A percentile compares a stretch with the other conserved stretches of the same genome.
phyloP scores from a whole-genome alignment of 2,329 filamentous ascomycete species.

The Monosporascus sp. region DNA sequence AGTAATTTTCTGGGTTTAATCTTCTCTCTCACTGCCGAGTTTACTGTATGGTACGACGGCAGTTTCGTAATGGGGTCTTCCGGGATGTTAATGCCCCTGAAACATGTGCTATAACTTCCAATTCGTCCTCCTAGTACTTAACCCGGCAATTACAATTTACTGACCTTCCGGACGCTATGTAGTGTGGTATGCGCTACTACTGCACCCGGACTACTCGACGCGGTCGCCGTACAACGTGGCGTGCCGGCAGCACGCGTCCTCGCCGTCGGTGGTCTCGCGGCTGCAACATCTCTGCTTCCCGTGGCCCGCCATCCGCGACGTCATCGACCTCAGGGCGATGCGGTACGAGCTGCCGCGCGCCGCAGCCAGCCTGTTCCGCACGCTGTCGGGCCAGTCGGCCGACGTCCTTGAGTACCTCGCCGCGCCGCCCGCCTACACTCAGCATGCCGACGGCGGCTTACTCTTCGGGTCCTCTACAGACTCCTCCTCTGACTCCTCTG shows the following conservation, averaged over 20 bases:
- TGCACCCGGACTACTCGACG: background rate
- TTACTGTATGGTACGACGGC: no score
- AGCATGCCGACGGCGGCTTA: background rate
- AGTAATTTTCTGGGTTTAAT: no score
- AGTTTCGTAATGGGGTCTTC: no score
- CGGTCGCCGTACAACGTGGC: no score
- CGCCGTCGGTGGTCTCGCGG: conserved; percentile 1
- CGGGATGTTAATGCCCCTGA: no score
- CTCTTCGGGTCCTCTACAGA: background rate
- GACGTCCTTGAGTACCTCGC: conserved; percentile 3
- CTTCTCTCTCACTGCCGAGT: no score
- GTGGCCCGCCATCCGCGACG: conserved; percentile 5
- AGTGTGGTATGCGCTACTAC: background rate
- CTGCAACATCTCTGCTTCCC: conserved; percentile 5
- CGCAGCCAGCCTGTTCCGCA: conserved; percentile 3
- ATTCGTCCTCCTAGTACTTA: no score
- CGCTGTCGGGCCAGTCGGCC: conserved; percentile 1
- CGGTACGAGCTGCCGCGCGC: conserved; percentile 4
- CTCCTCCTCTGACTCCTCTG: no score
- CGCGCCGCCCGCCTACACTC: conserved; percentile 3
- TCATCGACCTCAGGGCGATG: conserved; percentile 1
- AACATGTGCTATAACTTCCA: no score
- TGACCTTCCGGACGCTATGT: no score
- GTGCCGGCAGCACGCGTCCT: background rate
- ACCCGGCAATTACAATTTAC: no score